Evolutionary conservation across 805 yeast genomes (phyloP), one percentile per base, ranked within the genome.

Genomic region (Ogataea nitratoaversa): DNA sequence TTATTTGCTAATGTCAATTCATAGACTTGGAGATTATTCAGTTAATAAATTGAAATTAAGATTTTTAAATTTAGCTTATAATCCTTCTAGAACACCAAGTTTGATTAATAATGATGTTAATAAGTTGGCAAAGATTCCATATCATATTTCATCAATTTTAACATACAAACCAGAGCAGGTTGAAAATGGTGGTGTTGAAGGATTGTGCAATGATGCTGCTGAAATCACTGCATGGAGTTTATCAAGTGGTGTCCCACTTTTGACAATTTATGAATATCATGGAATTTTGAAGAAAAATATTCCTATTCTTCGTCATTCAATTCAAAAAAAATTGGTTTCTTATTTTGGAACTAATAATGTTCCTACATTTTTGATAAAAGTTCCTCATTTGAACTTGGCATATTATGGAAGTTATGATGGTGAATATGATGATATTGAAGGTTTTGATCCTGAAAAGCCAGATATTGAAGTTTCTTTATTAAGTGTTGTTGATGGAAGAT

Each of bases 161-260:
- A 80, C 77, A 50, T 72, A 80, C 57, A 81, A 79, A 54, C 74
- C 82, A 20, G 88, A 79, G 42, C 85, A 83, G 46, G 91, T 82
- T 51, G 95, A 87, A 52, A 91, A 89, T 44, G 96, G 95, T 24
- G 97, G 97, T 2, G 62, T 83, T 32, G 86, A 82, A 44, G 96
- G 95, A 0, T 67, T 91, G 32, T 69, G 90, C 52, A 79, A 77
- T 49, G 86, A 86, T 52, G 74, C 82, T 5, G 76, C 90, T 34
- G 96, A 90, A 53, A 47, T 90, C 28, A 73, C 79, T 1, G 80
- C 93, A 5, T 93, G 99, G 99, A 74, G 88, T 30, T 60, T 87
- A n/a, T 83, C 95, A 25, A 79, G 91, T n/a, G 96, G 96, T 2
- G 77, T 89, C 36, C 78, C 79, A 30, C 65, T 69, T 43, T 67